Evolutionary conservation across 768 basidiomycete genomes (phyloP).

Genomic region (Tricholomella constricta): DNA sequence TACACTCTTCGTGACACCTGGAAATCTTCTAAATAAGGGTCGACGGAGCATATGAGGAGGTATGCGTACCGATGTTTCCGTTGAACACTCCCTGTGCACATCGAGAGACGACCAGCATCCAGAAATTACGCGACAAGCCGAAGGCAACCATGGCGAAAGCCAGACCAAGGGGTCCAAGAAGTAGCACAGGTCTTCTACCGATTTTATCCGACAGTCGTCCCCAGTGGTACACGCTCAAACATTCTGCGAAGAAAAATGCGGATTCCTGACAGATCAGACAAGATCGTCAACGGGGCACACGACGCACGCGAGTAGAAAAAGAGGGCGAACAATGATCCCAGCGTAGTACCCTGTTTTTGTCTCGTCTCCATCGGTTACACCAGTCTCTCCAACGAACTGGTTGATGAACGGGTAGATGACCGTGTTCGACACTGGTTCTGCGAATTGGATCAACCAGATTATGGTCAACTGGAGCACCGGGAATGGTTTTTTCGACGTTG

Average conservation of each 20-base stretch:
- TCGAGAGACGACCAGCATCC: slow-evolving; percentile 29
- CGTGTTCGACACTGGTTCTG: slow-evolving; percentile 28
- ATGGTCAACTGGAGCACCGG: slow-evolving; percentile 38
- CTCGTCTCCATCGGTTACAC: slow-evolving; percentile 45
- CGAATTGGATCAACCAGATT: slow-evolving; percentile 32
- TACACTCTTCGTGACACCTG: slow-evolving; percentile 5
- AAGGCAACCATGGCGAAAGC: slow-evolving; percentile 32
- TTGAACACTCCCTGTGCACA: slow-evolving; percentile 37
- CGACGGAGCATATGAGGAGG: neutral
- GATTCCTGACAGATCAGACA: slow-evolving; percentile 34
- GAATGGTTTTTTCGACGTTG: slow-evolving; percentile 22
- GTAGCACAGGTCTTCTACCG: slow-evolving; percentile 36
- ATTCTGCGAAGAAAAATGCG: slow-evolving; percentile 38
- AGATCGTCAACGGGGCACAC: neutral
- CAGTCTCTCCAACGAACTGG: slow-evolving; percentile 43
- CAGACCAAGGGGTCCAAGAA: slow-evolving; percentile 35
- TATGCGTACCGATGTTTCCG: slow-evolving; percentile 38
- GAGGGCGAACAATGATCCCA: slow-evolving; percentile 41
- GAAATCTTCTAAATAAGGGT: neutral
- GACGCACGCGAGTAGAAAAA: too few species aligned
- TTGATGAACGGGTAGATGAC: slow-evolving; percentile 49
- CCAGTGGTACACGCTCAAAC: slow-evolving; percentile 33
- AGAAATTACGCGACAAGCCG: slow-evolving; percentile 33
- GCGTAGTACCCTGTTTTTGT: slow-evolving; percentile 48
- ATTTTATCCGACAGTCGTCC: slow-evolving; percentile 37